phyloP scores from a whole-genome alignment of 345 rosid species.

The Lepidium didymum region DNA sequence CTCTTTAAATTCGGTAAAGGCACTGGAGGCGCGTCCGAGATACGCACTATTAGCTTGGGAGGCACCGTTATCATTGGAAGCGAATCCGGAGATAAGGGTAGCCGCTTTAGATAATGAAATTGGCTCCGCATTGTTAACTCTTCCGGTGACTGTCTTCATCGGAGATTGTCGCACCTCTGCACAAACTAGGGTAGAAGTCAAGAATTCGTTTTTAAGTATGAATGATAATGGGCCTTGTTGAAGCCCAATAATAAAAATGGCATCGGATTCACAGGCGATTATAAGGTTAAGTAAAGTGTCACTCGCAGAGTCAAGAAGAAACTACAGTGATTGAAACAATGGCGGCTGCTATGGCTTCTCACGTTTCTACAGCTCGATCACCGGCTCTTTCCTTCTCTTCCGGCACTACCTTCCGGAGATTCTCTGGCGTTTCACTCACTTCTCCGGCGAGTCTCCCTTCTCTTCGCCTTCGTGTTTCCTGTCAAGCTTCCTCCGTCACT shows the following conservation, averaged over 20 bases:
- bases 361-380: slow-evolving; percentile 31
- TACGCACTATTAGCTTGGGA: slow-evolving; percentile 39
- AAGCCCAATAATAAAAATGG: background rate
- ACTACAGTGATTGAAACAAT: slow-evolving; percentile 15
- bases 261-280: background rate
- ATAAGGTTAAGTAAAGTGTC: slow-evolving; percentile 4
- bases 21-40: slow-evolving; percentile 33
- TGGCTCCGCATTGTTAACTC: slow-evolving; percentile 16
- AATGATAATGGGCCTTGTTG: background rate
- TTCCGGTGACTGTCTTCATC: slow-evolving; percentile 35
- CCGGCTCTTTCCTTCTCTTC: slow-evolving; percentile 30
- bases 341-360: slow-evolving; percentile 77
- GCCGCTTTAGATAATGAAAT: slow-evolving; percentile 31
- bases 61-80: slow-evolving; percentile 29
- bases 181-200: background rate
- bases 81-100: slow-evolving; percentile 33
- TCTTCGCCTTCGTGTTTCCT: slow-evolving; percentile 37
- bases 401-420: slow-evolving; percentile 13
- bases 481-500: slow-evolving; percentile 55
- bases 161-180: background rate
- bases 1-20: slow-evolving; percentile 31
- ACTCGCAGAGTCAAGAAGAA: background rate
- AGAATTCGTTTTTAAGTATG: background rate
- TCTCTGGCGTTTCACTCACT: slow-evolving; percentile 25
- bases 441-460: slow-evolving; percentile 22